Evolutionary conservation across 2,329 filamentous ascomycete genomes (phyloP).

Genomic region (Xylariales sp.): DNA sequence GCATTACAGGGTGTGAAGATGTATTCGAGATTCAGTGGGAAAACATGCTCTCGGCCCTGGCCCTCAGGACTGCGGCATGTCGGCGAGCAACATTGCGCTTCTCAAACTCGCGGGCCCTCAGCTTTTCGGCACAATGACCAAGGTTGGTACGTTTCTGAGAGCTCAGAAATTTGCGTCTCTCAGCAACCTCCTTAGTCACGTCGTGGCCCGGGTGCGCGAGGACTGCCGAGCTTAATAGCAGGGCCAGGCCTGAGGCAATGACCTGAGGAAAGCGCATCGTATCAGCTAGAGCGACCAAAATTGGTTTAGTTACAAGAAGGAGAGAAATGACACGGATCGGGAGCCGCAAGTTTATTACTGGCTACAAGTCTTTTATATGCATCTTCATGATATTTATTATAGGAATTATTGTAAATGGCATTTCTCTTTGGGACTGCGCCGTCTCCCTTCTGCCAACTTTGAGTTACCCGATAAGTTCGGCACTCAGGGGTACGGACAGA

Average conservation of each 20-base stretch:
- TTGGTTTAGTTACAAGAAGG: no score
- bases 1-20: background rate
- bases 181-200: slow-evolving; percentile 40
- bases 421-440: no score
- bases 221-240: slow-evolving; percentile 9
- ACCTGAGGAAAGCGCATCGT: slow-evolving; percentile 21
- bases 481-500: no score
- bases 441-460: no score
- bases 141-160: slow-evolving; percentile 37
- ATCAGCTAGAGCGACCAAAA: no score
- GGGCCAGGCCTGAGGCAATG: slow-evolving; percentile 15
- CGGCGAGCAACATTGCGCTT: slow-evolving; percentile 40
- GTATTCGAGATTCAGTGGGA: background rate
- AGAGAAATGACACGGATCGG: no score
- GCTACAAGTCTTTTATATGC: no score
- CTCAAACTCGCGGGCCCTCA: slow-evolving; percentile 42
- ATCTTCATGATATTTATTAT: no score
- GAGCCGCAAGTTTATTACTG: no score
- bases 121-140: slow-evolving; percentile 39
- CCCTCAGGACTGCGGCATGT: slow-evolving; percentile 29
- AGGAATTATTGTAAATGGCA: no score
- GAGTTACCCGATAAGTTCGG: no score
- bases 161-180: slow-evolving; percentile 41
- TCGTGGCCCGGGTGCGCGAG: slow-evolving; percentile 48
- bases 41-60: slow-evolving; percentile 5